Percentiles rank a stretch among this genome's conserved stretches.
Evolutionary conservation across 495 filamentous ascomycete genomes (phyloP).

Genomic region (Aspergillus taichungensis): DNA sequence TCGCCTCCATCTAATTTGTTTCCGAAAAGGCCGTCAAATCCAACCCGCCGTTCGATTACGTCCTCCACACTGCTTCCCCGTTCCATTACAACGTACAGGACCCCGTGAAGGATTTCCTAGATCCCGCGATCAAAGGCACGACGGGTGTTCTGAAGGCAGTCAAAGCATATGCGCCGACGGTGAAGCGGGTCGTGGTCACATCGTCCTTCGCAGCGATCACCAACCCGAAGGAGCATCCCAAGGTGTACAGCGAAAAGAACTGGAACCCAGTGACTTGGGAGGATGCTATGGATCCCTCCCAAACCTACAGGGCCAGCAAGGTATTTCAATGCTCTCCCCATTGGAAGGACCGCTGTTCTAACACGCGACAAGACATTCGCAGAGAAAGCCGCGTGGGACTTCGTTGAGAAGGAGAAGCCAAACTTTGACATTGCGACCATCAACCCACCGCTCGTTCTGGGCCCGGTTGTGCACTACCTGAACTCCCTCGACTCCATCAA

Average conservation of each 20-base stretch:
- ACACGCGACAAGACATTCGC: slow-evolving; percentile 36
- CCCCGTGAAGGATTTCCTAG: slow-evolving; percentile 70
- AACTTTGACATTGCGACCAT: slow-evolving; percentile 69
- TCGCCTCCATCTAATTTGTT: neutral
- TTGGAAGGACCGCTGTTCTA: neutral
- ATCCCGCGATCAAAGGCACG: slow-evolving; percentile 81
- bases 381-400: slow-evolving; percentile 74
- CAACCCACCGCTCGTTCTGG: slow-evolving; percentile 61
- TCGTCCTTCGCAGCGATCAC: slow-evolving; percentile 77
- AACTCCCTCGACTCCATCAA: slow-evolving; percentile 60
- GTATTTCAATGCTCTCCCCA: slow-evolving; percentile 11
- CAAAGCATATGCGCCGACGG: slow-evolving; percentile 61
- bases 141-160: slow-evolving; percentile 69
- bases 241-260: slow-evolving; percentile 58
- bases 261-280: slow-evolving; percentile 82
- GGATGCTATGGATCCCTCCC: slow-evolving; percentile 48
- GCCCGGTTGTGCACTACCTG: slow-evolving; percentile 58
- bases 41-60: slow-evolving; percentile 68
- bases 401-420: slow-evolving; percentile 68
- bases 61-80: slow-evolving; percentile 82
- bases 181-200: slow-evolving; percentile 79
- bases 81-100: slow-evolving; percentile 70
- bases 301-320: slow-evolving; percentile 65
- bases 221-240: slow-evolving; percentile 37
- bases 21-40: slow-evolving; percentile 48